Evolutionary conservation across 2,329 filamentous ascomycete species (phyloP), one percentile per base, ranked within the genome.

Genomic region (Scedosporium apiospermum): DNA sequence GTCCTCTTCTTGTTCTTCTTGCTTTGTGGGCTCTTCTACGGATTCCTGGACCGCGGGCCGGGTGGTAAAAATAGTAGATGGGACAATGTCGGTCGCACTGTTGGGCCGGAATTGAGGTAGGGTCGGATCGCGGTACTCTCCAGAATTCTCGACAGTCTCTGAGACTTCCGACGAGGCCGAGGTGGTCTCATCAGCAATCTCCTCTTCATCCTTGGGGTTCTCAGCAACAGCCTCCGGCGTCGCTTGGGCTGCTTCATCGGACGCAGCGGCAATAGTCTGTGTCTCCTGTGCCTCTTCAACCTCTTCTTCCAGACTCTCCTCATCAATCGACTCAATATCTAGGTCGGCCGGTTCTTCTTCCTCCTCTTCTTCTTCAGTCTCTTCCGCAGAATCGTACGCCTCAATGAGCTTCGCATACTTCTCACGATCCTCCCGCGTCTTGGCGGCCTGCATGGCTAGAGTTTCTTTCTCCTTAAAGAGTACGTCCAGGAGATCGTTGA

Each of bases 401-500:
- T 77, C 76, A 57, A 85, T 79, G 27, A 80, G 74, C 63, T 76
- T 74, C 49, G 78, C 78, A 70, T 79, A 85, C 65, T 78, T 80
- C 61, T 86, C 79, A 46, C 91, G 84, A 63, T 85, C 78, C 9
- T 77, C 76, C 65, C 82, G 84, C 0, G 88, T 90, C 58, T 82
- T 79, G 7, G 84, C 82, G 10, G 87, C 87, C 62, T 85, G 81
- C 64, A 95, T 76, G 1, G 91, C 87, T 18, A 90, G 73, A 65
- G 93, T 87, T 73, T 98, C 93, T 66, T 88, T 88, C 4, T 82
- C 80, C 67, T 88, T 88, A 77, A 99, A 99, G 0, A 99, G 80
- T 1, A 87, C 82, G 70, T 98, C 91, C 0, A 99, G 83, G 2
- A 98, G 79, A 74, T 98, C 92, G 69, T 98, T 97, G 76, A 96